Percentiles rank a stretch among this genome's conserved stretches.
These are phyloP conservation scores for Acmispon strigosus DNA, from an alignment of 306 rosid genomes.

Conservation along the genomic window DNA sequence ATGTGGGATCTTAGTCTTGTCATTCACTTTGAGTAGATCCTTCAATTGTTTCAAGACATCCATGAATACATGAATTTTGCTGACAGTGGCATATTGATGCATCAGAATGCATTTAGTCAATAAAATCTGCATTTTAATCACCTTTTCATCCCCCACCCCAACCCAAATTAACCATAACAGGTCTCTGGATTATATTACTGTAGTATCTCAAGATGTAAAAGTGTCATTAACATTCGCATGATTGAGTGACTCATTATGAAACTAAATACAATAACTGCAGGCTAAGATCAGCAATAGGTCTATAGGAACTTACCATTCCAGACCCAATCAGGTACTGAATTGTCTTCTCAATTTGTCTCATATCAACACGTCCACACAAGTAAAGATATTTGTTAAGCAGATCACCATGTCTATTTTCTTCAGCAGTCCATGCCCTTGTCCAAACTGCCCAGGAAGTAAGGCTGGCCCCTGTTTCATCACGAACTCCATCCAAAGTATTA, in stretches of 20 bases:
- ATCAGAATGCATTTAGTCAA: not conserved
- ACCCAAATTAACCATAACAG: not conserved
- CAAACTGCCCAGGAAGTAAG: slow-evolving; percentile 83
- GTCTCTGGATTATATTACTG: slow-evolving; percentile 3
- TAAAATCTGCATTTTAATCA: not conserved
- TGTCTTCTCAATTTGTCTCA: slow-evolving; percentile 87
- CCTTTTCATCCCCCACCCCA: not conserved
- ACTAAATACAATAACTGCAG: slow-evolving; percentile 1
- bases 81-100: not conserved
- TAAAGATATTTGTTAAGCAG: slow-evolving; percentile 90
- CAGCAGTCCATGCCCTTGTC: slow-evolving; percentile 99
- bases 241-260: not conserved
- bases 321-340: slow-evolving; percentile 87
- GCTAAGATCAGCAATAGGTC: not conserved
- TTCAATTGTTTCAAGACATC: not conserved
- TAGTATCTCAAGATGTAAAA: not conserved
- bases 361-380: slow-evolving; percentile 82
- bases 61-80: not conserved
- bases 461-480: slow-evolving; percentile 95
- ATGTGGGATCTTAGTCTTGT: not conserved
- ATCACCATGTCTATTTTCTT: slow-evolving; percentile 92
- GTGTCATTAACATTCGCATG: not conserved
- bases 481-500: slow-evolving; percentile 80
- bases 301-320: slow-evolving; percentile 66
- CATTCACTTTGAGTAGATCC: not conserved